Percentiles rank a stretch among this genome's conserved stretches.
These are phyloP conservation scores for Aurifilum marmelostoma DNA, from an alignment of 2,329 filamentous ascomycete species.

Conservation along the genomic window DNA sequence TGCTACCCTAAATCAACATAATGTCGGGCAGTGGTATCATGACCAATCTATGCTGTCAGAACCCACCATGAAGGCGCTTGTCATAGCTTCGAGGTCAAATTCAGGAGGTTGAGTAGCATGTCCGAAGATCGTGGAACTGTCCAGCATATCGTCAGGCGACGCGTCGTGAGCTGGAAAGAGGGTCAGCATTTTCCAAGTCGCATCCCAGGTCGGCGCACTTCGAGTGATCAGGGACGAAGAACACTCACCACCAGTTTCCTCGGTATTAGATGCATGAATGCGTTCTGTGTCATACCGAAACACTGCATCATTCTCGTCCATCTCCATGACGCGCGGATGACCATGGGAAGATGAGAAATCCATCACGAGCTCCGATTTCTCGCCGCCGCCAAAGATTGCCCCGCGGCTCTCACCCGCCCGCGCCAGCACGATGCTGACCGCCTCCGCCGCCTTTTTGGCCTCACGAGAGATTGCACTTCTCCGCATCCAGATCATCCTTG, in stretches of 20 bases:
- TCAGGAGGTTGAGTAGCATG: background rate
- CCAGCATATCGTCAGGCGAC: background rate
- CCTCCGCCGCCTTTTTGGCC: slow-evolving; percentile 21
- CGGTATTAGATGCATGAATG: background rate
- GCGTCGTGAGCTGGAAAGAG: background rate
- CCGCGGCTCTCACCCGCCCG: slow-evolving; percentile 3
- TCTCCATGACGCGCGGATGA: background rate
- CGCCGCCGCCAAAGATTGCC: background rate
- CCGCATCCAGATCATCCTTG: slow-evolving; percentile 28
- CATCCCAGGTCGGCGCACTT: too few relatives aligned
- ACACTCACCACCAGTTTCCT: background rate
- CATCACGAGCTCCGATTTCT: background rate
- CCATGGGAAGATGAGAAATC: background rate
- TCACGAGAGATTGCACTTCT: slow-evolving; percentile 25
- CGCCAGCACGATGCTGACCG: slow-evolving; percentile 12
- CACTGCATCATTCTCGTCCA: background rate
- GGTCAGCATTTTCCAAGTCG: background rate
- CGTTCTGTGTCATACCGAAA: background rate
- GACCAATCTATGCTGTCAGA: background rate
- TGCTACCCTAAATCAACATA: background rate
- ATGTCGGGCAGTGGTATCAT: background rate
- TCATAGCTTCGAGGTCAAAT: background rate
- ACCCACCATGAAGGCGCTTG: background rate
- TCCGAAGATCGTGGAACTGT: background rate
- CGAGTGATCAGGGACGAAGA: background rate